Base-by-base conservation (phyloP, 2,329 filamentous ascomycete species). In the Tympanopsis confertula region DNA sequence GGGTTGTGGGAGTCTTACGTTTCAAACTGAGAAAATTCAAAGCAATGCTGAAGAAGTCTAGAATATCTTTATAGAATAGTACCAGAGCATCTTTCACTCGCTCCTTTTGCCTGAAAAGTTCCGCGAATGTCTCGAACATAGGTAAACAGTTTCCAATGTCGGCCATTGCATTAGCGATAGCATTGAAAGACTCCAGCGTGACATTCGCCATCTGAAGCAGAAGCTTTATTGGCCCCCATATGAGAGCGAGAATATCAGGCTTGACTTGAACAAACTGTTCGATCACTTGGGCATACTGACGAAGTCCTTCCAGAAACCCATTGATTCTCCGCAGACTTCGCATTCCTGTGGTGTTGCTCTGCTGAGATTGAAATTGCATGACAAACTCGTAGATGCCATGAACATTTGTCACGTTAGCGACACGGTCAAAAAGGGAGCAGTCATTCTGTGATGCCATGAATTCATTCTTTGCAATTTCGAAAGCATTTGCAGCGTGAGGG, bases 181-280 rank as follows among this genome's bases (percentile, higher is more conserved):
- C 40, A n/a, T n/a, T 24, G 13, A 18, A 4, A 15, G 14, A 35
- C 24, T 19, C 17, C 32, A 33, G 36, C 39, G 39, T 47, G 38
- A 47, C 41, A n/a, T n/a, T 28, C 10, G 10, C n/a, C 24, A 10
- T 10, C 24, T 49, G 42, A 13, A 52, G 37, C 20, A 52, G 44
- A 13, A 58, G 41, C 39, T 47, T 50, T 14, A 58, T 53, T 2
- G 57, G 57, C 2, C 57, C 57, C 57, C 56, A 61, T 5, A 60
- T 55, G n/a, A 59, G 39, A 3, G 51, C 49, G 20, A 61, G 20
- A 18, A 60, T 43, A 3, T 58, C 50, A 1, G 51, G 49, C 26
- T 58, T 54, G 1, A 44, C 50, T 41, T 58, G 51, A 4, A 54
- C 44, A 39, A 58, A 56, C 0, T 42, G 44, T 3, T 56, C 49